Conservation (phyloP, 306 rosid species). For the Malus fusca region DNA sequence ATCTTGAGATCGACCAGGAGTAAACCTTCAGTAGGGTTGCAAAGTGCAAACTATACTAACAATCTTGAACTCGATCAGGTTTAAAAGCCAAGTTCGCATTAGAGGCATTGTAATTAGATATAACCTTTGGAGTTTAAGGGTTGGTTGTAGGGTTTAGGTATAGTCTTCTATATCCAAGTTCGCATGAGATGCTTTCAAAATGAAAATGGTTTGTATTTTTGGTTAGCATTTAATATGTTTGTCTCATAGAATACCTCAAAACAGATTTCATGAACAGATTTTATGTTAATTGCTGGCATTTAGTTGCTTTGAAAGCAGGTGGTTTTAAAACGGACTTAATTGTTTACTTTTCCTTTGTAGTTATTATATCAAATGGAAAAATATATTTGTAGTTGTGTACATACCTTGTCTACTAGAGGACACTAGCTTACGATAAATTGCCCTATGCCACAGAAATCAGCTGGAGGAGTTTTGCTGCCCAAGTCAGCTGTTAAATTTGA, state of each 20-base stretch:
- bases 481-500: slow-evolving; percentile 88
- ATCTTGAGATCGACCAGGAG: background rate
- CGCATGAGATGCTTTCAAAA: background rate
- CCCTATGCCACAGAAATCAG: slow-evolving; percentile 53
- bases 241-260: background rate
- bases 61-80: background rate
- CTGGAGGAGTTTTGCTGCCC: slow-evolving; percentile 86
- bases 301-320: background rate
- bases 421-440: slow-evolving; percentile 3
- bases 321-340: background rate
- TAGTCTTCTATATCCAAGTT: background rate
- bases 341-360: background rate
- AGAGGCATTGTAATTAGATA: background rate
- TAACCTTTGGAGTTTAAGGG: background rate
- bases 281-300: background rate
- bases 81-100: background rate
- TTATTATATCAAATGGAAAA: background rate
- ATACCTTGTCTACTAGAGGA: background rate
- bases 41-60: background rate
- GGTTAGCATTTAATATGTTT: background rate
- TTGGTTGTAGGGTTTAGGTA: background rate
- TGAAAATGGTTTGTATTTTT: background rate
- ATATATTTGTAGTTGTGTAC: background rate
- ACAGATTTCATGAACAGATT: background rate
- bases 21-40: background rate